These are phyloP conservation scores for Tilletia horrida DNA, from an alignment of 1,284 basidiomycete species.

Conservation along the genomic window DNA sequence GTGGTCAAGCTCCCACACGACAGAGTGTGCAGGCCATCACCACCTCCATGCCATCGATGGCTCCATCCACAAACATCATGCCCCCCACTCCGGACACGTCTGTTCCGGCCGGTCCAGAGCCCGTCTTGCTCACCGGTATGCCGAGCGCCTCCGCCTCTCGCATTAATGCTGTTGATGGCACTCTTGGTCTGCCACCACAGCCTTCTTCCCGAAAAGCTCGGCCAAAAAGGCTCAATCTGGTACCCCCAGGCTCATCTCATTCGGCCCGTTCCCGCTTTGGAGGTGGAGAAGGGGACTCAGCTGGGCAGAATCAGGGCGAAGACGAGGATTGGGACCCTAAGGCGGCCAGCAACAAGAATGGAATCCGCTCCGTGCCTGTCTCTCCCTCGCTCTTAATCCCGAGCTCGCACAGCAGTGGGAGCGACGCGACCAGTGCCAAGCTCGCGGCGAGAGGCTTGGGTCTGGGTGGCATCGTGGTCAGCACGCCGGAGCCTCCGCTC, in stretches of 20 bases:
- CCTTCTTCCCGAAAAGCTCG: slow-evolving; percentile 1
- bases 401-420: background rate
- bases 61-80: too few relatives aligned
- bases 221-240: slow-evolving; percentile 9
- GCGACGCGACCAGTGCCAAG: background rate
- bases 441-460: background rate
- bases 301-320: background rate
- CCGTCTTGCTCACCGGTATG: too few relatives aligned
- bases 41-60: too few relatives aligned
- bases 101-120: too few relatives aligned
- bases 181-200: too few relatives aligned
- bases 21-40: too few relatives aligned
- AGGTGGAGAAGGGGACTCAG: background rate
- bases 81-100: too few relatives aligned
- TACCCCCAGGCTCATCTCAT: slow-evolving; percentile 5
- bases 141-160: too few relatives aligned
- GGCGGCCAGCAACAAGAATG: background rate
- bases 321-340: background rate
- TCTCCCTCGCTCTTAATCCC: slow-evolving; percentile 1
- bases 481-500: background rate
- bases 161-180: too few relatives aligned
- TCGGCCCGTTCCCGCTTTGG: background rate
- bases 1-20: too few relatives aligned
- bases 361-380: background rate
- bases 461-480: background rate